phyloP scores from a whole-genome alignment of 768 basidiomycete species.

The Macrolepiota dolichaula region DNA sequence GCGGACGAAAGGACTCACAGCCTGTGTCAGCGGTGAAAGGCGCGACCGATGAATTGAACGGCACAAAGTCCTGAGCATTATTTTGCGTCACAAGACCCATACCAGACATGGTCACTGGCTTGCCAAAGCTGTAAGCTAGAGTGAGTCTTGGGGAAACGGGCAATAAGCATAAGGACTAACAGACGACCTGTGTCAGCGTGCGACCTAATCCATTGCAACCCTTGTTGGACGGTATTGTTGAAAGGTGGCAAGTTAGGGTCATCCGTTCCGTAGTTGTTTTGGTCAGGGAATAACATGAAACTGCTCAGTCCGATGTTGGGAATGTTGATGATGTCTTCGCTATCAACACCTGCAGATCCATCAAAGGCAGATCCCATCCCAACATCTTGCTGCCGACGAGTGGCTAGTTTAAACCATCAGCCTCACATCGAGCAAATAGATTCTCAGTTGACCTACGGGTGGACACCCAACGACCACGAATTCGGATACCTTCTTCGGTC shows the following conservation, averaged over 20 bases:
- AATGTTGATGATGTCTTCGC: slow-evolving; percentile 58
- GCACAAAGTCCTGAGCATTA: slow-evolving; percentile 52
- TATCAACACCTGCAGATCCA: slow-evolving; percentile 65
- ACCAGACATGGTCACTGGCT: slow-evolving; percentile 49
- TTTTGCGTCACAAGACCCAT: slow-evolving; percentile 63
- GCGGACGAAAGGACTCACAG: slow-evolving; percentile 9
- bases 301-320: slow-evolving; percentile 54
- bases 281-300: slow-evolving; percentile 70
- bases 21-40: slow-evolving; percentile 32
- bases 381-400: slow-evolving; percentile 43
- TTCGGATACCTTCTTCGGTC: slow-evolving; percentile 37
- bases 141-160: background rate
- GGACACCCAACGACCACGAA: slow-evolving; percentile 60
- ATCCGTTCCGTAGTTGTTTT: slow-evolving; percentile 46
- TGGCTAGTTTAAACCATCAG: slow-evolving; percentile 28
- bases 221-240: slow-evolving; percentile 49
- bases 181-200: slow-evolving; percentile 41
- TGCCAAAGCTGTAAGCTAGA: slow-evolving; percentile 41
- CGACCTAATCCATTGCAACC: slow-evolving; percentile 50
- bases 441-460: slow-evolving; percentile 35
- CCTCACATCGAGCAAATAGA: background rate
- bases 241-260: slow-evolving; percentile 49
- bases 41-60: slow-evolving; percentile 52
- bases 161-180: slow-evolving; percentile 29
- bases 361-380: slow-evolving; percentile 50